phyloP scores from a whole-genome alignment of 2,329 filamentous ascomycete genomes.

The Epichloe coenophiala region DNA sequence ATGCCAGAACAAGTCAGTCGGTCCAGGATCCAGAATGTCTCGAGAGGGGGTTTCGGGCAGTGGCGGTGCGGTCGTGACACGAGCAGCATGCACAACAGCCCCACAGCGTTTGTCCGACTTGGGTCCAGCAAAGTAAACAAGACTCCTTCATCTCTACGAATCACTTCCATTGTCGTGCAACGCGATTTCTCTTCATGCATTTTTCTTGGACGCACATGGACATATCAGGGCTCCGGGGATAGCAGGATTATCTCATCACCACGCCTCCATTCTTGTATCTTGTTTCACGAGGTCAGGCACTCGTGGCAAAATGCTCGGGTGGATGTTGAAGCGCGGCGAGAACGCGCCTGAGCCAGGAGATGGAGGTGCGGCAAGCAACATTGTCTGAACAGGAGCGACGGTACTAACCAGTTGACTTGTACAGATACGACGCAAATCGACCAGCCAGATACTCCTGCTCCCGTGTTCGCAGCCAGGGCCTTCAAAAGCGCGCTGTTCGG shows the following conservation, averaged over 20 bases:
- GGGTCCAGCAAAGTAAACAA: background rate
- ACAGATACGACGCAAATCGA: conserved; percentile 36
- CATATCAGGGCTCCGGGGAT: background rate
- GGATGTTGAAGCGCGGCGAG: conserved; percentile 38
- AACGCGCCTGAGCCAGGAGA: conserved; percentile 21
- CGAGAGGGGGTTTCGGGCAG: too few species aligned
- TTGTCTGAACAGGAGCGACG: background rate
- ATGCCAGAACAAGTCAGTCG: too few species aligned
- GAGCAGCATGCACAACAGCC: background rate
- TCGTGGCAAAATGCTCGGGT: conserved; percentile 37
- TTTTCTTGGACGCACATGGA: background rate
- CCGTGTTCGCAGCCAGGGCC: conserved; percentile 52
- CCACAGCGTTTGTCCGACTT: background rate
- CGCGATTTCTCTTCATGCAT: background rate
- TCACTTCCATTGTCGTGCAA: background rate
- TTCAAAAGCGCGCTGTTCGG: conserved; percentile 52
- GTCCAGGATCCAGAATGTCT: too few species aligned
- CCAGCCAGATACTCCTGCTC: conserved; percentile 50
- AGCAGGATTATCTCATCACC: background rate
- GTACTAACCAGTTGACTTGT: background rate
- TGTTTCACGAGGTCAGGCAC: background rate
- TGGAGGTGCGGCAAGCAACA: conserved; percentile 8
- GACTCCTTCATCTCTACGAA: too few species aligned
- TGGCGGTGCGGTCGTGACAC: too few species aligned
- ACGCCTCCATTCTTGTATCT: background rate